phyloP scores from a whole-genome alignment of 306 rosid species.

The Sesbania bispinosa region DNA sequence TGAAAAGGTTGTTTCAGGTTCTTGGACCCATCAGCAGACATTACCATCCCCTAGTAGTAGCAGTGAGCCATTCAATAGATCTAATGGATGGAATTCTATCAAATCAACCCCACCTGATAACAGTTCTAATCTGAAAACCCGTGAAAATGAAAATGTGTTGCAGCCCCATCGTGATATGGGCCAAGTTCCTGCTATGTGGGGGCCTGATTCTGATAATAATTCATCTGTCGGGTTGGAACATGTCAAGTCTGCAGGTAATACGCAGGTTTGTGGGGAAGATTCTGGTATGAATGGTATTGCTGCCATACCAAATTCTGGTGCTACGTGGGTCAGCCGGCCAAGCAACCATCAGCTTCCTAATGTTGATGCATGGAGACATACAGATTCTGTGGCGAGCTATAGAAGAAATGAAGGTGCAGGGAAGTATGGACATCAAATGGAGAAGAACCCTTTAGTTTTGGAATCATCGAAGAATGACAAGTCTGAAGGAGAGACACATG shows the following conservation, averaged over 20 bases:
- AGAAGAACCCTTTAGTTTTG: constrained; percentile 57
- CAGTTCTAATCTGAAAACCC: constrained; percentile 44
- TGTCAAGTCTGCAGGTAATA: constrained; percentile 47
- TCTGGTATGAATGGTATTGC: constrained; percentile 42
- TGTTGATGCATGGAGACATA: constrained; percentile 62
- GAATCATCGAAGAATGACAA: constrained; percentile 59
- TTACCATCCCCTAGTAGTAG: constrained; percentile 40
- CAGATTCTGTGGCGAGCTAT: constrained; percentile 51
- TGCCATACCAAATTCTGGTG: constrained; percentile 49
- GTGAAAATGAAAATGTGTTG: constrained; percentile 45
- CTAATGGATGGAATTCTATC: constrained; percentile 74
- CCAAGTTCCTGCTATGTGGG: constrained; percentile 48
- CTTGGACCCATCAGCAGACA: constrained; percentile 62
- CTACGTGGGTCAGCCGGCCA: constrained; percentile 55
- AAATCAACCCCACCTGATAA: constrained; percentile 55
- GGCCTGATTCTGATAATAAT: constrained; percentile 47
- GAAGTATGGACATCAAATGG: constrained; percentile 50
- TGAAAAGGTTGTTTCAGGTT: constrained; percentile 51
- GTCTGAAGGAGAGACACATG: constrained; percentile 50
- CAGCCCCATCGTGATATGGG: constrained; percentile 44
- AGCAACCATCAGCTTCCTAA: constrained; percentile 54
- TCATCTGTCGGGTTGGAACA: constrained; percentile 50
- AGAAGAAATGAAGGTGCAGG: constrained; percentile 56
- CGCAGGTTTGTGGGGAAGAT: constrained; percentile 51
- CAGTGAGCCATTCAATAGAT: constrained; percentile 50